Evolutionary conservation across 495 filamentous ascomycete species (phyloP), one percentile per base, ranked within the genome.

Genomic region (Podospora anserina): DNA sequence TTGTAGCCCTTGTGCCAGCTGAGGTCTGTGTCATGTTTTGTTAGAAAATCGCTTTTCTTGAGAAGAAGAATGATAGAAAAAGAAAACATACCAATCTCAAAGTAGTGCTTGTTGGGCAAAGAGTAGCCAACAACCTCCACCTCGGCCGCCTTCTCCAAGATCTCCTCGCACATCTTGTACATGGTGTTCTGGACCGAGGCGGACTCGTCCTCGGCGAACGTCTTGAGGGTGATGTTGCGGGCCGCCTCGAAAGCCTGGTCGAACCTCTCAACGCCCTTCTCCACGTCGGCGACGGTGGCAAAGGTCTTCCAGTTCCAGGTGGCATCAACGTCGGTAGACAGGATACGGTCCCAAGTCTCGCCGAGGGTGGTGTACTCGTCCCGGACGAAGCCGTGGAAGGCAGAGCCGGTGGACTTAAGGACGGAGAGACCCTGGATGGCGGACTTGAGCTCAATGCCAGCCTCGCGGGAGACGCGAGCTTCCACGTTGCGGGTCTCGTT

Each of bases 71-170:
- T 20, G 39, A 32, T 13, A 34, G 20, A 63, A 60, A 49, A 57
- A 16, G 61, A 4, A 49, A 63, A 84, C 90, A 82, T 84, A 97
- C 93, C 90, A 81, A 97, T 90, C 79, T 97, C 95, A 76, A 97
- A 99, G 81, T 97, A 99, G 79, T 99, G 95, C 82, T 97, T 97
- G 82, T 99, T 99, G 23, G 95, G 95, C 76, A 99, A 82, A 15
- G 88, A 85, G 75, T 97, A 98, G 71, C 89, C 87, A 53, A 93
- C 91, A 15, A 86, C 81, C 56, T 91, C 88, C 11, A 92, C 85
- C 77, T 88, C 81, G 32, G 92, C 88, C 65, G 85, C 92, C 28
- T 82, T 87, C 19, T 84, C 91, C 70, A 99, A 82, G 71, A 99
- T 97, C 81, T 90, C 85, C 77, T 94, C 89, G 67, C 86, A 87